phyloP scores from a whole-genome alignment of 768 basidiomycete species.

The Ramaria rubella region DNA sequence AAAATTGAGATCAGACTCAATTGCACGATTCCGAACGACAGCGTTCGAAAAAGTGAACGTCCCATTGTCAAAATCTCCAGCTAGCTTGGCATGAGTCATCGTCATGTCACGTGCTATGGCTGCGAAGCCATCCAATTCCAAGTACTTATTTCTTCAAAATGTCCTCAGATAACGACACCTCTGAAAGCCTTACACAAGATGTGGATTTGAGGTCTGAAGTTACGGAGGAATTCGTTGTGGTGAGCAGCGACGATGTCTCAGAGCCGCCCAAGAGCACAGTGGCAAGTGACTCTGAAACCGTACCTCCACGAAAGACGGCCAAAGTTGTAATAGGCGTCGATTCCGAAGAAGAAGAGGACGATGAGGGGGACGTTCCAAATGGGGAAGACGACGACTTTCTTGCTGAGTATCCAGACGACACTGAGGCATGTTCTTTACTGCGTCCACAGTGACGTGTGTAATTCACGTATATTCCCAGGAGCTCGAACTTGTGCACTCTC shows the following conservation, averaged over 20 bases:
- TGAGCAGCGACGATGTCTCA: neutral
- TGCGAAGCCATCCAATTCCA: too few species aligned
- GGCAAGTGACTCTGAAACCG: neutral
- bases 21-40: too few species aligned
- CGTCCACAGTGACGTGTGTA: neutral
- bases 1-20: too few species aligned
- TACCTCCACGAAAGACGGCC: neutral
- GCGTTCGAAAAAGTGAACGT: too few species aligned
- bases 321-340: constrained; percentile 1
- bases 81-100: too few species aligned
- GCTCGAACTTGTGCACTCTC: constrained; percentile 76
- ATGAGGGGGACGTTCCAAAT: constrained; percentile 18
- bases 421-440: constrained; percentile 48
- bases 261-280: neutral
- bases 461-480: constrained; percentile 45
- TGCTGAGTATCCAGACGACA: constrained; percentile 75
- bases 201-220: neutral
- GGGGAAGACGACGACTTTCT: constrained; percentile 49
- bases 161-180: neutral
- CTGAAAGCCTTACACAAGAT: neutral
- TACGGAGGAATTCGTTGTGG: constrained; percentile 4
- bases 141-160: too few species aligned
- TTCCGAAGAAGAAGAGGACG: constrained; percentile 41
- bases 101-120: too few species aligned
- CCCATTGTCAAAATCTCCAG: too few species aligned